These are phyloP conservation scores for Solanum paucissectum DNA, from an alignment of 257 asterid species.

Conservation along the genomic window DNA sequence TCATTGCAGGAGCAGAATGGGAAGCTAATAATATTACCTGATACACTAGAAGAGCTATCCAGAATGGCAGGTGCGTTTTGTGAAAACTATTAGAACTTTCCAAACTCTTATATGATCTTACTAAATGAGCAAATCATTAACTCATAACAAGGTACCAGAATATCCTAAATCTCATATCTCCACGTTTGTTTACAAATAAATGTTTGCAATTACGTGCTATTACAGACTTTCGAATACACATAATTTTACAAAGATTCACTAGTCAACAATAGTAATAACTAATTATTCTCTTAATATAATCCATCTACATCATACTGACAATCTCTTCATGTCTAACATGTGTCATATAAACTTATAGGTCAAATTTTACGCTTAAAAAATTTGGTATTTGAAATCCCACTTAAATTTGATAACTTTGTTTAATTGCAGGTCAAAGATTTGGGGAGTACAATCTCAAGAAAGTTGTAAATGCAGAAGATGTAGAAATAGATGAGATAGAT, in stretches of 20 bases:
- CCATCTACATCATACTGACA: not conserved
- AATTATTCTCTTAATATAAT: not conserved
- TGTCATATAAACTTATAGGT: not conserved
- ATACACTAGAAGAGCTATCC: constrained; percentile 53
- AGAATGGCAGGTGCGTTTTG: constrained; percentile 46
- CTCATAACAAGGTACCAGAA: not conserved
- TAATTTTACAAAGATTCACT: not conserved
- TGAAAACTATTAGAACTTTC: not conserved
- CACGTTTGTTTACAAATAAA: not conserved
- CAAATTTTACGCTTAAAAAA: not conserved
- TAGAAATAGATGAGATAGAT: constrained; percentile 67
- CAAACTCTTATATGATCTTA: not conserved
- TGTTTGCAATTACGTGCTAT: not conserved
- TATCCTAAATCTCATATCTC: not conserved
- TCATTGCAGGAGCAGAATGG: constrained; percentile 15
- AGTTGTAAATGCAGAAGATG: constrained; percentile 54
- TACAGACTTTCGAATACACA: not conserved
- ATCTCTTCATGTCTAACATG: not conserved
- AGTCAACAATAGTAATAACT: not conserved
- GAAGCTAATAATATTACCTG: constrained; percentile 60
- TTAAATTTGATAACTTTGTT: not conserved
- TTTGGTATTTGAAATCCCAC: not conserved
- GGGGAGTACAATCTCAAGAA: constrained; percentile 41
- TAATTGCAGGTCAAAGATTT: constrained; percentile 61
- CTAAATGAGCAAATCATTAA: not conserved